Evolutionary conservation across 1,284 basidiomycete species (phyloP), one percentile per base, ranked within the genome.

Genomic region (Heterobasidion occidentale): DNA sequence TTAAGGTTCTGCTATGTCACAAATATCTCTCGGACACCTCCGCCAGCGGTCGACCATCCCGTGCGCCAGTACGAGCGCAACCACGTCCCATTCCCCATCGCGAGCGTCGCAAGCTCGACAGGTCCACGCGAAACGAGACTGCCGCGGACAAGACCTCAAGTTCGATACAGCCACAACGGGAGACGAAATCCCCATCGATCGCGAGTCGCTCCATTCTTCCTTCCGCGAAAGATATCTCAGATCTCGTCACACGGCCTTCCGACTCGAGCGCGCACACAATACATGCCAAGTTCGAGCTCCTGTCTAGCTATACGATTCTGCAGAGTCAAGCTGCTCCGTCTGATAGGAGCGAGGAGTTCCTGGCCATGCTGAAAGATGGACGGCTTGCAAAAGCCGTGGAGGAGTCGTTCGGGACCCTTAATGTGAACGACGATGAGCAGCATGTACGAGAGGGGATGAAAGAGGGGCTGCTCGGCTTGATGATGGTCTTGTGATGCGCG

Each of bases 1-100:
- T 84, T 64, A 81, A 80, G 64, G 60, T 82, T 9, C 65, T 70
- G 7, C 62, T 83, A 19, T 82, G 78, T 62, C 74, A 74, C 55
- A 76, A 74, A 61, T 63, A 59, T 59, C 60, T 68, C 15, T 52
- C 59, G 12, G 56, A 53, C 45, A 48, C 55, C 7, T 38, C 52
- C 9, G 48, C 34, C 47, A 56, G 9, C 19, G 27, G n/a, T 11
- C 35, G 33, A 51, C 27, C 27, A 15, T 15, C 17, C 33, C 20
- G 48, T n/a, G 44, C 54, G 42, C 42, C 36, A 42, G 42, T 54
- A 20, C 59, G 56, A 36, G 60, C 62, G 44, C 60, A 58, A 35
- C 57, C 60, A 45, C 60, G 60, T 35, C 60, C 55, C 33, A 47
- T 61, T 27, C 48, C 59, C 27, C 34, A 46, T 15, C 54, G 58